phyloP scores from a whole-genome alignment of 2,329 filamentous ascomycete species.

The Zymoseptoria passerinii region DNA sequence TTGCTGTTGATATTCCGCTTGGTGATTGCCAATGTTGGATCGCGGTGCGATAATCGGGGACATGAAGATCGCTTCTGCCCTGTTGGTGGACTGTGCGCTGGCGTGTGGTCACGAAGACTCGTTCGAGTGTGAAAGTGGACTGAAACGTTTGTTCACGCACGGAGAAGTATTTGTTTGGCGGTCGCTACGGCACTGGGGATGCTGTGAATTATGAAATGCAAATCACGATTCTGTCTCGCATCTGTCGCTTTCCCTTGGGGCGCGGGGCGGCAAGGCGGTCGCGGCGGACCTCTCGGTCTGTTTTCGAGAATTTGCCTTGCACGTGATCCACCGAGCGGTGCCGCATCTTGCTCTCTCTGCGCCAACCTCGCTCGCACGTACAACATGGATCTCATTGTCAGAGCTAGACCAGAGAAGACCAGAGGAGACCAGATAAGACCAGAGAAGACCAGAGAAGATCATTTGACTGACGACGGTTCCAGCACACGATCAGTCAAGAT shows the following conservation, averaged over 20 bases:
- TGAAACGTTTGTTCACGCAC: background rate
- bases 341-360: too few species aligned
- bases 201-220: background rate
- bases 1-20: background rate
- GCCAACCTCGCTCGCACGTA: background rate
- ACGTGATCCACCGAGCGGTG: background rate
- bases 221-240: background rate
- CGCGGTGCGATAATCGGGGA: background rate
- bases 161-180: background rate
- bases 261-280: background rate
- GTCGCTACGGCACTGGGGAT: background rate
- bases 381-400: background rate
- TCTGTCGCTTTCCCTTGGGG: background rate
- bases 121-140: background rate
- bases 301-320: background rate
- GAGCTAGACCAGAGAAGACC: too few species aligned
- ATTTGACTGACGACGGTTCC: too few species aligned
- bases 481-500: too few species aligned
- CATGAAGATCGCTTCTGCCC: background rate
- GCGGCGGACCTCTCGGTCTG: background rate
- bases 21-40: background rate
- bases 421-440: too few species aligned
- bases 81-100: background rate
- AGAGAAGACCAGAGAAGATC: too few species aligned
- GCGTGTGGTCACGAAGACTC: background rate